A percentile compares a stretch with the other conserved stretches of the same genome.
Evolutionary conservation across 768 basidiomycete genomes (phyloP).

Genomic region (Serendipita vermifera): DNA sequence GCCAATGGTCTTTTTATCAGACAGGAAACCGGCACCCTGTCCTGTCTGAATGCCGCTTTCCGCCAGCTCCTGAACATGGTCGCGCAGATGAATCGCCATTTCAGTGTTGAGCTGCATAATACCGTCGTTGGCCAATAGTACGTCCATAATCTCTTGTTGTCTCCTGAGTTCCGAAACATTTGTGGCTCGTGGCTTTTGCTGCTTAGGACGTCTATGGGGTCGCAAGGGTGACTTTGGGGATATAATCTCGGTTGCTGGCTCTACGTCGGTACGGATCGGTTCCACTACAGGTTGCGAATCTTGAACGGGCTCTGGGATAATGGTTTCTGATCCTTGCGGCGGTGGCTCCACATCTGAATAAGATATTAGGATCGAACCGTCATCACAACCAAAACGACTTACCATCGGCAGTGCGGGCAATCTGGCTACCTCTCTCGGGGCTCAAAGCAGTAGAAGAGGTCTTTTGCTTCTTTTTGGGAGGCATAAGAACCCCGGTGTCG

Average conservation of each 20-base stretch:
- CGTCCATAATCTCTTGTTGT: conserved; percentile 63
- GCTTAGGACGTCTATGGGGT: background rate
- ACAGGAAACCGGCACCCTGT: conserved; percentile 57
- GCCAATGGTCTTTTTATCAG: conserved; percentile 59
- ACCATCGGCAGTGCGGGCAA: too few species aligned
- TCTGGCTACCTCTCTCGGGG: too few species aligned
- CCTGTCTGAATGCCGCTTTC: conserved; percentile 43
- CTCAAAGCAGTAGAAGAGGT: too few species aligned
- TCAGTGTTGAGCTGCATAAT: conserved; percentile 47
- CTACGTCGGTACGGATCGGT: too few species aligned
- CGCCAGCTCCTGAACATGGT: conserved; percentile 28
- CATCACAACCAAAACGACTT: too few species aligned
- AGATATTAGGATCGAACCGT: too few species aligned
- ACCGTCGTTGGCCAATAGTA: conserved; percentile 54
- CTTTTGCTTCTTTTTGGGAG: too few species aligned
- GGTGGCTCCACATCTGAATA: too few species aligned
- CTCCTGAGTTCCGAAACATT: conserved; percentile 70
- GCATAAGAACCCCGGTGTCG: too few species aligned
- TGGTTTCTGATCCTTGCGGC: too few species aligned
- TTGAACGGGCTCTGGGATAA: too few species aligned
- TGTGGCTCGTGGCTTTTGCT: background rate
- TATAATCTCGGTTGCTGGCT: background rate
- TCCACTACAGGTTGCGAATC: too few species aligned
- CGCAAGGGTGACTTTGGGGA: background rate
- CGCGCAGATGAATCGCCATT: background rate